phyloP scores from a whole-genome alignment of 1,284 basidiomycete species.

The Malassezia cuniculi region DNA sequence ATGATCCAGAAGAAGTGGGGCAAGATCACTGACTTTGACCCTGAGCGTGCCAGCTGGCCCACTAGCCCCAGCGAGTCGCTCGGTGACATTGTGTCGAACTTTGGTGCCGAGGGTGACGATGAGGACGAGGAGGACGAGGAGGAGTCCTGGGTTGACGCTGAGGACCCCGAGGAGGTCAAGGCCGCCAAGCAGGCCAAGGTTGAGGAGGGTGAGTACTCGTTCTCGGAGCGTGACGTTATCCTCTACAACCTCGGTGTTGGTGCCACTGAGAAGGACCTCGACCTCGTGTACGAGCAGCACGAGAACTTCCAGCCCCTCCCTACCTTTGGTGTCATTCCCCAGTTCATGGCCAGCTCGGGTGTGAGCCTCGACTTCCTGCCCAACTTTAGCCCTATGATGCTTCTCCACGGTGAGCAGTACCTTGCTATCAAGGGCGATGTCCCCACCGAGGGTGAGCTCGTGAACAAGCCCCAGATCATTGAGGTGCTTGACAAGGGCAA shows the following conservation, averaged over 20 bases:
- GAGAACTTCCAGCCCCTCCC: conserved; percentile 75
- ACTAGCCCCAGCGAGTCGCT: conserved; percentile 32
- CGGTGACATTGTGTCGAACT: conserved; percentile 40
- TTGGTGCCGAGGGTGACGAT: conserved; percentile 24
- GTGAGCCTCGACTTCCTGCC: conserved; percentile 69
- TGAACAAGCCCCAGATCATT: conserved; percentile 56
- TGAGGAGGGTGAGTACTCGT: conserved; percentile 48
- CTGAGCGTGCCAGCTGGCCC: conserved; percentile 40
- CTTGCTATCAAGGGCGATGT: conserved; percentile 74
- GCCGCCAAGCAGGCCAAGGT: conserved; percentile 60
- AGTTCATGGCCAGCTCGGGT: conserved; percentile 51
- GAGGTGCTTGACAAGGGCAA: conserved; percentile 50
- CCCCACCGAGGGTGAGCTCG: conserved; percentile 70
- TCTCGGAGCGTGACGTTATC: conserved; percentile 79
- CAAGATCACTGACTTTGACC: conserved; percentile 40
- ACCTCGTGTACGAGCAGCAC: conserved; percentile 80
- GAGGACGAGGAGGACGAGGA: conserved; percentile 20
- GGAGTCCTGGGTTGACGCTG: conserved; percentile 56
- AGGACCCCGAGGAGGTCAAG: conserved; percentile 70
- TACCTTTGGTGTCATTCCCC: conserved; percentile 93
- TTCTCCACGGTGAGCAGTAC: conserved; percentile 97
- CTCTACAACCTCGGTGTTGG: conserved; percentile 92
- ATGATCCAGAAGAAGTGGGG: conserved; percentile 34
- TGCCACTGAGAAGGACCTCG: conserved; percentile 80
- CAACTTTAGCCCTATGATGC: conserved; percentile 83